Conservation (phyloP, 139 green algal genomes). For the Closterium sp. region DNA sequence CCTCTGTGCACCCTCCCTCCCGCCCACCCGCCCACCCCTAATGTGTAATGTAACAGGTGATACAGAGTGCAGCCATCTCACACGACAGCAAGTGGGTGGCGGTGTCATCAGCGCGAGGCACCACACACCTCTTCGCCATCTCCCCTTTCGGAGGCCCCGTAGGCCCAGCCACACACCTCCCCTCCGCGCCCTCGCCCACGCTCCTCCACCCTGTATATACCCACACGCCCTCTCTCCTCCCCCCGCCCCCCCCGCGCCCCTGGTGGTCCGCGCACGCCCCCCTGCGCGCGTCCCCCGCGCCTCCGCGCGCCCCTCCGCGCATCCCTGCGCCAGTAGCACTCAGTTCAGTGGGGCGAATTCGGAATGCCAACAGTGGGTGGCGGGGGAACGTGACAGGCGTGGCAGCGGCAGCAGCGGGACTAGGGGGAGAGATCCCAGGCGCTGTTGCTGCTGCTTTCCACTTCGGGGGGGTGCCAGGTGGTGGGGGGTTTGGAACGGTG, state of each 20-base stretch:
- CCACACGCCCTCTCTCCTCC: not conserved
- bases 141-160: constrained; percentile 24
- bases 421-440: constrained; percentile 7
- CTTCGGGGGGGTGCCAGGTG: not conserved
- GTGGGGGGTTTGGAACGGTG: not conserved
- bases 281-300: constrained; percentile 1
- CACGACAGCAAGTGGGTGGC: constrained; percentile 57
- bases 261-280: constrained; percentile 34
- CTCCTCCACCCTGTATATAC: constrained; percentile 10
- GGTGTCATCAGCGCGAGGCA: constrained; percentile 56
- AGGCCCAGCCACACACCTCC: constrained; percentile 1
- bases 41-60: too few relatives aligned
- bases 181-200: not conserved
- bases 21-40: too few relatives aligned
- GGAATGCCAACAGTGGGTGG: constrained; percentile 29
- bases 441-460: constrained; percentile 37
- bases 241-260: not conserved
- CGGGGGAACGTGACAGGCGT: constrained; percentile 22
- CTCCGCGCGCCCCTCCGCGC: constrained; percentile 6
- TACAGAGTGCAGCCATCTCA: constrained; percentile 60
- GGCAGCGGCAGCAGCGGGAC: constrained; percentile 16
- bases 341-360: constrained; percentile 14
- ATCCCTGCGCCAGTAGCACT: not conserved
- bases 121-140: constrained; percentile 61
- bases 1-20: too few relatives aligned